Evolutionary conservation across 2,329 filamentous ascomycete genomes (phyloP), one percentile per base, ranked within the genome.

Genomic region (Fusarium sp.): DNA sequence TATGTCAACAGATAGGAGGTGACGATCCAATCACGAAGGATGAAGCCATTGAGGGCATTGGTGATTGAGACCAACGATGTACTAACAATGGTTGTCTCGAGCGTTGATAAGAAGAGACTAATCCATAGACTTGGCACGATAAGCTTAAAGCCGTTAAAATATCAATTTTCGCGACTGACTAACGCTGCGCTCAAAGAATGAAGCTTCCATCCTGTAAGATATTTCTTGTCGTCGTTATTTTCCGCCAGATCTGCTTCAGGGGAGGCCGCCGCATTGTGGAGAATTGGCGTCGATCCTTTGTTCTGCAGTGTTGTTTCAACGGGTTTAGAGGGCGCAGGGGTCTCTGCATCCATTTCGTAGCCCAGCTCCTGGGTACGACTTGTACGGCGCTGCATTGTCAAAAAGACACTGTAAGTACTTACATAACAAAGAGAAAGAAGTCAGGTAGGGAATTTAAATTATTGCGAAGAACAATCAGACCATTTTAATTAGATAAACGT

Each of bases 11-110:
- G 29, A 25, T 65, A 65, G 4, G 62, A 65, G 7, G 62, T 65
- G 29, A 63, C 35, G 13, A 65, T 63, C 62, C 62, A 65, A 20
- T 65, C 58, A 5, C 58, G 49, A n/a, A 65, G 58, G 7, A 65
- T 55, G 18, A 65, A 63, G 17, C 62, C 58, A 27, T 65, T 42
- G 3, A 65, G 46, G 13, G 58, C 62, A 1, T 65, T 33, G 18
- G 58, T 65, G 15, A 65, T 64, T 1, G 58, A 65, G 10, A 65
- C 47, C 4, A 65, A 64, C 1, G 62, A 63, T n/a, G 62, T 56
- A 14, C 58, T 65, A 2, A 64, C 59, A 13, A 65, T 65, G 5
- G 59, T 65, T 1, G 47, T 64, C 18, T 65, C 59, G 3, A 64
- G 62, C 2, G 62, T 56, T 9, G 62, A 65, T 15, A 65, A 33